A percentile compares a stretch with the other conserved stretches of the same genome.
phyloP scores from a whole-genome alignment of 2,329 filamentous ascomycete species.

The Aspergillus hortae region DNA sequence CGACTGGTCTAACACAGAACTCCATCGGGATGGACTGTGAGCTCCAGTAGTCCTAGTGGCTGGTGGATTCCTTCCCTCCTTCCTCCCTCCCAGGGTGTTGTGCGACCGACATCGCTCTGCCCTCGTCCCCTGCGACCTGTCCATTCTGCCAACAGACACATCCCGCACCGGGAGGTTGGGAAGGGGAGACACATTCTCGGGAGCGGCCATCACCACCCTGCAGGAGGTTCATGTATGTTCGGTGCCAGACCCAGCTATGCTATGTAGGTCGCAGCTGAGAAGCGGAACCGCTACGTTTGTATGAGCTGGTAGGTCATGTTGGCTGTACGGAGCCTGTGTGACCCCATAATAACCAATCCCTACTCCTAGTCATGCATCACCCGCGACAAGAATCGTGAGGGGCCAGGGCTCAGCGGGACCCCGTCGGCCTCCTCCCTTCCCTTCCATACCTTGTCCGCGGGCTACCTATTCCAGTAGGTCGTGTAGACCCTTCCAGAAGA shows the following conservation, averaged over 20 bases:
- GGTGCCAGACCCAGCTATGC: not conserved
- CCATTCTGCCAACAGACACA: constrained; percentile 8
- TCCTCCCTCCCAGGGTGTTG: not conserved
- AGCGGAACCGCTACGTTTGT: no score
- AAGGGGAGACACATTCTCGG: not conserved
- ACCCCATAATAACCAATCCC: no score
- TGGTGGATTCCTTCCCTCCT: constrained; percentile 7
- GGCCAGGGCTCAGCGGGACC: not conserved
- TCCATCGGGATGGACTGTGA: constrained; percentile 8
- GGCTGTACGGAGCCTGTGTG: no score
- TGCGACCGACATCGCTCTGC: constrained; percentile 9
- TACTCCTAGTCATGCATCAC: no score
- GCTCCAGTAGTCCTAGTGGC: constrained; percentile 11
- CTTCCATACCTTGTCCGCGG: not conserved
- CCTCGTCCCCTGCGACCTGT: constrained; percentile 13
- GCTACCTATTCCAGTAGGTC: not conserved
- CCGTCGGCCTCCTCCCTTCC: not conserved
- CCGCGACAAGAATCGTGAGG: no score
- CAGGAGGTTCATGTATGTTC: not conserved
- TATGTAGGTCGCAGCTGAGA: no score
- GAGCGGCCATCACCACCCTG: no score
- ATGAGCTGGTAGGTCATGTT: no score
- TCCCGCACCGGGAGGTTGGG: constrained; percentile 1
- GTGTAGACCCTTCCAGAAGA: not conserved
- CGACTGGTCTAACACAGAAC: constrained; percentile 17